phyloP scores from a whole-genome alignment of 2,329 filamentous ascomycete genomes.

The Catunica adiposa region DNA sequence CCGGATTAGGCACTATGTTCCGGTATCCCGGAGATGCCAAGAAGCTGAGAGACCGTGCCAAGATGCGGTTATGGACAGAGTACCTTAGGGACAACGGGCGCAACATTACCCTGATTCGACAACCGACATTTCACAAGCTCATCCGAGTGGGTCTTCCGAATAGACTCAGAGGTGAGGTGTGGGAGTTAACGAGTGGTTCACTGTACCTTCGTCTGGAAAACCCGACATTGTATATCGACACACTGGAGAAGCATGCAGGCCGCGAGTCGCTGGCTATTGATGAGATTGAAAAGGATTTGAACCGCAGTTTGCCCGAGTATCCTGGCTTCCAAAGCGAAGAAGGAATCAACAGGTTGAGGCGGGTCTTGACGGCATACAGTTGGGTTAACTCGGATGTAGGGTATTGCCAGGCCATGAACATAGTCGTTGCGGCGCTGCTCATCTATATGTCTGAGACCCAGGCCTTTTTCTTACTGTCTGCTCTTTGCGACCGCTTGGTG shows the following conservation, averaged over 20 bases:
- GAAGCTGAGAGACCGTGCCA: conserved; percentile 84
- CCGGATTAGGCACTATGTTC: conserved; percentile 80
- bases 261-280: conserved; percentile 89
- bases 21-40: conserved; percentile 88
- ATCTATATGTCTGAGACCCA: conserved; percentile 98
- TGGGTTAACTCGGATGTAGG: conserved; percentile 93
- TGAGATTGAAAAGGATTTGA: conserved; percentile 97
- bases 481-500: conserved; percentile 79
- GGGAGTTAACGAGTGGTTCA: conserved; percentile 87
- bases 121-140: conserved; percentile 94
- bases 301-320: conserved; percentile 90
- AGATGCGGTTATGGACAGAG: conserved; percentile 95
- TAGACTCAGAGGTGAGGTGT: conserved; percentile 79
- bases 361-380: conserved; percentile 91
- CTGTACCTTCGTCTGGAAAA: conserved; percentile 76
- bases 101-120: conserved; percentile 78
- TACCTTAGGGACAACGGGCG: conserved; percentile 91
- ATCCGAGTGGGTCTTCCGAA: conserved; percentile 93
- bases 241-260: conserved; percentile 65
- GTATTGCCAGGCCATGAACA: conserved; percentile 99
- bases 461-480: conserved; percentile 83
- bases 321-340: conserved; percentile 94
- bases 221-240: conserved; percentile 70
- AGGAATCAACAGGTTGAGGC: conserved; percentile 73
- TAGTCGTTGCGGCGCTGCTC: conserved; percentile 89